phyloP scores from a whole-genome alignment of 2,329 filamentous ascomycete species.

The Ascocoryne sarcoides region DNA sequence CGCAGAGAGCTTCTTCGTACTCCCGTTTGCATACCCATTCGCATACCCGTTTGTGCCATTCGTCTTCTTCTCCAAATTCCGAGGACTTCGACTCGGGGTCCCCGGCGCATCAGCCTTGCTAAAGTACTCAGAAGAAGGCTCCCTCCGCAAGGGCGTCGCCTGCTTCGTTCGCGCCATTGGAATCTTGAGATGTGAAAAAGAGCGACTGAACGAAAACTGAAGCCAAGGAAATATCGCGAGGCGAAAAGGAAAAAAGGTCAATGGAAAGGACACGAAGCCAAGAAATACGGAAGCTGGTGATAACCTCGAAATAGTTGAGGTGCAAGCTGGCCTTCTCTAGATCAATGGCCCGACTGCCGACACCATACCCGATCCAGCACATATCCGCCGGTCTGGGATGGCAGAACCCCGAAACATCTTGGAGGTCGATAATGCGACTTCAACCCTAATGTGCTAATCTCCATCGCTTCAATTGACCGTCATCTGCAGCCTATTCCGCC shows the following conservation, averaged over 20 bases:
- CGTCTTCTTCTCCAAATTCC: slow-evolving; percentile 17
- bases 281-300: no score
- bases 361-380: no score
- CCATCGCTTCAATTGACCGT: no score
- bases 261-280: background rate
- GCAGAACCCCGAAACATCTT: no score
- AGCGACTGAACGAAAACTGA: slow-evolving; percentile 1
- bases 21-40: slow-evolving; percentile 20
- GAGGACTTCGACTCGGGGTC: slow-evolving; percentile 26
- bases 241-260: background rate
- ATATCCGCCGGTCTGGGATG: no score
- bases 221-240: slow-evolving; percentile 1
- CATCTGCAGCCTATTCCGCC: no score
- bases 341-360: no score
- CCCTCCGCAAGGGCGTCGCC: slow-evolving; percentile 52
- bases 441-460: no score
- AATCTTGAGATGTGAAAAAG: slow-evolving; percentile 4
- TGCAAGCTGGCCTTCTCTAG: no score
- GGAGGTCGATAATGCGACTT: no score
- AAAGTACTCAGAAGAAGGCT: slow-evolving; percentile 58
- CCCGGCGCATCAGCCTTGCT: slow-evolving; percentile 35
- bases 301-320: no score
- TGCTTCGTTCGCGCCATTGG: slow-evolving; percentile 67
- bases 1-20: slow-evolving; percentile 19
- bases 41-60: slow-evolving; percentile 26